Evolutionary conservation across 2,329 filamentous ascomycete genomes (phyloP), one percentile per base, ranked within the genome.

Genomic region (Colletotrichum sp.): DNA sequence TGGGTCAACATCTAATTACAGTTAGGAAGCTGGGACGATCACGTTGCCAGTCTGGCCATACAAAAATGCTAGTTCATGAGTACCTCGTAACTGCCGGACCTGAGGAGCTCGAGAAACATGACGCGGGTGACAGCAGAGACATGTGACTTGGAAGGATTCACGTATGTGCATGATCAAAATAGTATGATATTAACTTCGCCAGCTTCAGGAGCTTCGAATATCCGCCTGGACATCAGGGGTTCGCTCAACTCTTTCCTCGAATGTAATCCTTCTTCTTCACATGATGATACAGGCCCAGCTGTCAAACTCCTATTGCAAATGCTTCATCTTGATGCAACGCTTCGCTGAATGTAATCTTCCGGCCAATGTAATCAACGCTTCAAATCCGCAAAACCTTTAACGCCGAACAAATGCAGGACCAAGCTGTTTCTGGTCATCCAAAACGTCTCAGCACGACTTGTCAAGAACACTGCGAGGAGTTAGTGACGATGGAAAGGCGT

Each of bases 71-170:
- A n/a, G 5, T 6, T 10, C 39, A 2, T 43, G 39, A 6, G 18
- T 2, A 18, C 39, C 39, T 43, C 39, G 39, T 2, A 3, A n/a
- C 5, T 5, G 18, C 8, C 0, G 3, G 16, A 43, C 8, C 39
- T n/a, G 16, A 43, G 3, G 39, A 10, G 3, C 8, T 43, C 8
- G 39, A 6, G 8, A 18, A 10, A n/a, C 8, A 6, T n/a, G 6
- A 6, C 18, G 39, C 18, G 3, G 18, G 5, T 10, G 16, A n/a
- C 39, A 10, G 7, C 5, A 43, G 18, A 43, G 18, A n/a, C 5
- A 43, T 43, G 18, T 6, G 39, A 1, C 0, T 10, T n/a, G 39
- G 16, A 48, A 48, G 5, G 39, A 21, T n/a, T 0, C 1, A 18
- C 2, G 18, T 48, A 21, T 21, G n/a, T 21, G 43, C 6, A 4